Evolutionary conservation across 202 grass and related monocot genomes (phyloP), one percentile per base, ranked within the genome.

Genomic region (Brachypodium distachyon): DNA sequence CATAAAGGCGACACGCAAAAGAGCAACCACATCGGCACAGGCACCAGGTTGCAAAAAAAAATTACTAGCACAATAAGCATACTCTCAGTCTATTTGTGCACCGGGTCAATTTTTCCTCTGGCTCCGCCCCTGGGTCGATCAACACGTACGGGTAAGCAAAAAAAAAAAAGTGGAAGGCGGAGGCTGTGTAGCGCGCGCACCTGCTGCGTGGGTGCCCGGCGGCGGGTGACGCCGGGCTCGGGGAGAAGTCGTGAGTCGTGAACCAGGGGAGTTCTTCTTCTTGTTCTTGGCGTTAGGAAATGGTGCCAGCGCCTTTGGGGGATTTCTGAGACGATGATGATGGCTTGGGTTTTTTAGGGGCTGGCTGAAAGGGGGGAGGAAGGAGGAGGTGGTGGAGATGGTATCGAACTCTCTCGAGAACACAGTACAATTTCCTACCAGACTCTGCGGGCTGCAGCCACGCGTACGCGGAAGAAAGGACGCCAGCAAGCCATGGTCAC

Each of bases 351-450:
- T 73, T 84, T 39, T 79, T 14, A 46, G 5, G 8, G 28, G n/a
- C 17, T 3, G 9, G n/a, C 22, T 47, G 22, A 7, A n/a, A 40
- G 7, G 40, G 63, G 34, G 0, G 64, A n/a, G 14, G 14, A 19
- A 7, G 38, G 28, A 0, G 67, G 57, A 55, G 59, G n/a, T 28
- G 40, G 21, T 6, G 10, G 48, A 48, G 16, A 29, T 56, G 82
- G 75, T 16, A 57, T 9, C 58, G 68, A 50, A 67, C 59, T 85
- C 83, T 58, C 17, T 14, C 43, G 83, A 85, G 19, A 14, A 13
- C 49, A 5, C 36, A 29, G 21, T 47, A 48, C 9, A 4, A 18
- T 8, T 49, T 13, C 54, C 42, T 65, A 49, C 70, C 0, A 39
- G 4, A 12, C 18, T 32, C 53, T 71, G n/a, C n/a, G n/a, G n/a